These are phyloP conservation scores for Incumbomyces delicatus DNA, from an alignment of 2,329 filamentous ascomycete species.

Conservation along the genomic window DNA sequence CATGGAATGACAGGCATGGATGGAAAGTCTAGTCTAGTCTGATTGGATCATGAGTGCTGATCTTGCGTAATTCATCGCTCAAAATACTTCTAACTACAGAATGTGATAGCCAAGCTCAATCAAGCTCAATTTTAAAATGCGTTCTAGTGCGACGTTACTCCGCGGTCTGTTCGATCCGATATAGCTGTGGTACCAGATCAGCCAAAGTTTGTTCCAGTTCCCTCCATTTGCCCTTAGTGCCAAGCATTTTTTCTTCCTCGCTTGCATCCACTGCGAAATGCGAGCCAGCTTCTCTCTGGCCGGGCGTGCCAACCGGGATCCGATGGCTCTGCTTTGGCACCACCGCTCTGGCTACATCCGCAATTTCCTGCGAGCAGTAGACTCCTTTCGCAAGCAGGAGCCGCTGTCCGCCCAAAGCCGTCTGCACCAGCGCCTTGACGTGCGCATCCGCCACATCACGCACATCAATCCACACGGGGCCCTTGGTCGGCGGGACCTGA, in stretches of 20 bases:
- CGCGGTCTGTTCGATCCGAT: neutral
- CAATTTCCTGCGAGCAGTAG: constrained; percentile 25
- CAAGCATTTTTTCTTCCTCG: constrained; percentile 37
- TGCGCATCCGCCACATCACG: constrained; percentile 7
- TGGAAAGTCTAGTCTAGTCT: too few species aligned
- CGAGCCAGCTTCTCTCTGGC: constrained; percentile 18
- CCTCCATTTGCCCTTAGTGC: constrained; percentile 26
- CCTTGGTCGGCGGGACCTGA: constrained; percentile 21
- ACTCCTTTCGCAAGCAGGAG: constrained; percentile 23
- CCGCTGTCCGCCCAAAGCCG: constrained; percentile 15
- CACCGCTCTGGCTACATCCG: constrained; percentile 19
- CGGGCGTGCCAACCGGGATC: constrained; percentile 21
- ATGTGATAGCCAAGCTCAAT: too few species aligned
- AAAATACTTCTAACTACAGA: too few species aligned
- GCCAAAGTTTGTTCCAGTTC: constrained; percentile 17
- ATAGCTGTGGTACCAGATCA: constrained; percentile 17
- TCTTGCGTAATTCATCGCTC: too few species aligned
- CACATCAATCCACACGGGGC: constrained; percentile 17
- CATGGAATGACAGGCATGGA: too few species aligned
- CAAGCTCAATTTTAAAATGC: too few species aligned
- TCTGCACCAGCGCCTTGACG: constrained; percentile 12
- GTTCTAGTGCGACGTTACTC: too few species aligned
- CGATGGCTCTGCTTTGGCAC: constrained; percentile 11
- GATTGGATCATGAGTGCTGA: too few species aligned
- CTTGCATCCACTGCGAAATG: constrained; percentile 40